Conservation (phyloP, 352 stramenopile genomes). For the Phytophthora colocasiae region DNA sequence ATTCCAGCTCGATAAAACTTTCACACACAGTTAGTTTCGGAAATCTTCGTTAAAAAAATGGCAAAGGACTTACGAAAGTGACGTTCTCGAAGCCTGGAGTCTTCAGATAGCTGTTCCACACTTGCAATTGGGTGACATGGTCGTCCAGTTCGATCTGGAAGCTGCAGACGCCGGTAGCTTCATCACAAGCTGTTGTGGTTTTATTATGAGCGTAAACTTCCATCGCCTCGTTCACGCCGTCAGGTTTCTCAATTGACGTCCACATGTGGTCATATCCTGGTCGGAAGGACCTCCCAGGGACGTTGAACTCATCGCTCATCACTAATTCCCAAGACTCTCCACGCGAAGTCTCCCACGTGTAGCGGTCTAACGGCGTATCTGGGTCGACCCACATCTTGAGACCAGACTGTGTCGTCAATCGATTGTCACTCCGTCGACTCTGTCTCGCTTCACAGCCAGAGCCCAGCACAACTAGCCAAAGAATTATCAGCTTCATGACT, state of each 20-base stretch:
- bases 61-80: conserved; percentile 42
- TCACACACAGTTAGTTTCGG: not conserved
- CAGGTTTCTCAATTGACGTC: conserved; percentile 94
- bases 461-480: conserved; percentile 1
- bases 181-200: conserved; percentile 52
- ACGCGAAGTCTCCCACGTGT: conserved; percentile 47
- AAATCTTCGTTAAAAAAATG: too few relatives aligned
- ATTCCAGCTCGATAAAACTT: conserved; percentile 81
- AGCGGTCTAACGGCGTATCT: conserved; percentile 39
- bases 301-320: conserved; percentile 97
- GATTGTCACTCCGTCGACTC: conserved; percentile 26
- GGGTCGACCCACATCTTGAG: conserved; percentile 60
- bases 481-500: not conserved
- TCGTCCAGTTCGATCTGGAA: conserved; percentile 55
- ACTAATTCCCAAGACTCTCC: conserved; percentile 81
- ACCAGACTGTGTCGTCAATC: conserved; percentile 41
- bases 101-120: conserved; percentile 57
- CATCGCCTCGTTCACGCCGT: conserved; percentile 90
- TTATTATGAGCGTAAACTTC: conserved; percentile 93
- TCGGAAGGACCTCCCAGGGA: conserved; percentile 77
- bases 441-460: not conserved
- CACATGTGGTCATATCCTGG: conserved; percentile 92
- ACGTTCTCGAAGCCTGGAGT: conserved; percentile 46
- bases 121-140: conserved; percentile 29
- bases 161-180: conserved; percentile 28